These are phyloP conservation scores for Saturnispora silvae DNA, from an alignment of 805 yeast species.

Conservation along the genomic window DNA sequence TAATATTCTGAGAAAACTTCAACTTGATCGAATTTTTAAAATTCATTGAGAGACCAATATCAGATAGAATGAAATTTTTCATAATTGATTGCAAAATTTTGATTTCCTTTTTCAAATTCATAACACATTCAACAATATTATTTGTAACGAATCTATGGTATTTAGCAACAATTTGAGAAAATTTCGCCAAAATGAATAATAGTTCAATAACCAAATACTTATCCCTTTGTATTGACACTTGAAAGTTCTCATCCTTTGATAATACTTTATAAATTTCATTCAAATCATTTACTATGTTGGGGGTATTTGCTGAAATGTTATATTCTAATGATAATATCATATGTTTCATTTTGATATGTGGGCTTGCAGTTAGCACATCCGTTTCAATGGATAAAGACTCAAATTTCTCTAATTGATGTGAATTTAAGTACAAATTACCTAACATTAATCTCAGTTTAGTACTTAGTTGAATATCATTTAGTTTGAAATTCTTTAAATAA, in stretches of 20 bases:
- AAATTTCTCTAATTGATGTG: conserved; percentile 2
- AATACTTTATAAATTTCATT: background rate
- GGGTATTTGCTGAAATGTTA: background rate
- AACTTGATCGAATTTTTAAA: conserved; percentile 23
- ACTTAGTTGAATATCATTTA: background rate
- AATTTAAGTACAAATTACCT: background rate
- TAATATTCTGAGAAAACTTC: conserved; percentile 27
- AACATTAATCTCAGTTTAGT: background rate
- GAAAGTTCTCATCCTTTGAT: background rate
- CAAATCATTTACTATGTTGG: background rate
- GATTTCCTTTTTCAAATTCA: conserved; percentile 37
- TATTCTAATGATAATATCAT: conserved; percentile 5
- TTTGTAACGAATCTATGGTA: conserved; percentile 17
- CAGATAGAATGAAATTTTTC: conserved; percentile 26
- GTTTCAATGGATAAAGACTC: background rate
- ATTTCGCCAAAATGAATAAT: conserved; percentile 24
- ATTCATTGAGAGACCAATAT: conserved; percentile 15
- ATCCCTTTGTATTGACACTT: conserved; percentile 12
- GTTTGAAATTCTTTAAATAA: conserved; percentile 3
- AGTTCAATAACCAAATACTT: conserved; percentile 13
- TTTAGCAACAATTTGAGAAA: conserved; percentile 26
- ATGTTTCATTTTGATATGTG: conserved; percentile 1
- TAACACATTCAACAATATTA: conserved; percentile 22
- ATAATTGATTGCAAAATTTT: conserved; percentile 44
- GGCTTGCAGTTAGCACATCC: background rate